Base-by-base conservation (phyloP, 192 early-diverging fungal genomes). In the Coemansia sp. region DNA sequence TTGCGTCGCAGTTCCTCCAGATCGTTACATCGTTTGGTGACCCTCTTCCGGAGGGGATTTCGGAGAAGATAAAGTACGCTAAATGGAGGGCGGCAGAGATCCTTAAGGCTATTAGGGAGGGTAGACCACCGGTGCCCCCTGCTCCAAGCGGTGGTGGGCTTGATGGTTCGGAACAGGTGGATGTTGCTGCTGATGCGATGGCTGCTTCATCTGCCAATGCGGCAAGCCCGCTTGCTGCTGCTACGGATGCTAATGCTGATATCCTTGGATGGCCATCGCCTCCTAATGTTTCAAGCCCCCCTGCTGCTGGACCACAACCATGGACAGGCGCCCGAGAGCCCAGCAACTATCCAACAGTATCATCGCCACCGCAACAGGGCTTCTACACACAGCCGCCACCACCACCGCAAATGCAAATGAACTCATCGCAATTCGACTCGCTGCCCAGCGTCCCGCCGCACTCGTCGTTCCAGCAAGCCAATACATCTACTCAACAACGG, bases 1-100 rank as follows among this genome's bases (percentile, higher is more conserved):
- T 94, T 5, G 85, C 96, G 2, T 90, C 95, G 15, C 89, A 91
- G 51, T 99, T 97, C 73, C 63, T 99, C 51, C 96, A 99, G 60
- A 56, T 97, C 9, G 63, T 97, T 18, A 91, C 88, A 33, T 87
- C 89, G 14, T 96, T 97, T 88, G 92, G 93, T 6, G 87, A 89
- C 2, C 65, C 30, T 30, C 30, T 94, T 26, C 86, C 88, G 18
- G 66, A 85, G 6, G 93, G 91, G 46, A 74, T 91, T 34, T 59
- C 53, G 2, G 90, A 93, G 66, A 99, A 97, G 78, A 92, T 98
- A 62, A 93, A 90, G 67, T 99, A 99, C 73, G 89, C 96, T 2
- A 96, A 97, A 70, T 99, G 92, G 90, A 92, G 97, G 58, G 96
- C 96, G 4, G 88, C 92, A 0, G 94, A 98, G 71, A 99, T 99